Evolutionary conservation across 78 protist genomes (phyloP), one percentile per base, ranked within the genome.

Genomic region (Dictyostelium capitatum): DNA sequence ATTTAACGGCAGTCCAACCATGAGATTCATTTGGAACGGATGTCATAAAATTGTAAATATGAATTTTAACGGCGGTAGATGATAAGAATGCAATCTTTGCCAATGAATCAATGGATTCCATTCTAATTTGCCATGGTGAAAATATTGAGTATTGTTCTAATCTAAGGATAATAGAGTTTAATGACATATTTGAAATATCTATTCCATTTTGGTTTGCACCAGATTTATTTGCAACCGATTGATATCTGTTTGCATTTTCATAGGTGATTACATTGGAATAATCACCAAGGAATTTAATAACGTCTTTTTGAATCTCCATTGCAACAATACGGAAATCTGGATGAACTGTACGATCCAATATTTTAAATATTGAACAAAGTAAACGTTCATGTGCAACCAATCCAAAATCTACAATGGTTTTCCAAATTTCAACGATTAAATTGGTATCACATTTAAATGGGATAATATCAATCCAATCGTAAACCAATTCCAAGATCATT

Each of bases 1-100:
- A 77, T 65, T 87, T 87, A 50, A 87, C 93, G 19, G 80, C 41
- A 15, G 93, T 87, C 93, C 93, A 87, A 25, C 93, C 93, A 78
- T 87, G 93, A 11, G 93, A 87, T 48, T 77, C 93, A 87, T 87
- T 87, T 59, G 93, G 93, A 19, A 50, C 59, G 12, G 67, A 47
- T 8, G 83, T 70, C 51, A 87, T 37, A 75, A 87, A 87, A 43
- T 77, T 77, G 53, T 87, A 87, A 23, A 87, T 64, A 37, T 87
- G 93, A 10, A 87, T 69, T 53, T 51, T 74, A 51, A 87, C 65
- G 14, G 41, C 6, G 4, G 83, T 87, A 3, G 85, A 87, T 0
- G 84, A 77, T 3, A 64, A 79, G 37, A 87, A 87, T 15, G 93
- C 93, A 37, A 87, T 87, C 25, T 87, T 87, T 4, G 84, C 93